phyloP scores from a whole-genome alignment of 805 yeast genomes.

The Scheffersomyces coipomensis region DNA sequence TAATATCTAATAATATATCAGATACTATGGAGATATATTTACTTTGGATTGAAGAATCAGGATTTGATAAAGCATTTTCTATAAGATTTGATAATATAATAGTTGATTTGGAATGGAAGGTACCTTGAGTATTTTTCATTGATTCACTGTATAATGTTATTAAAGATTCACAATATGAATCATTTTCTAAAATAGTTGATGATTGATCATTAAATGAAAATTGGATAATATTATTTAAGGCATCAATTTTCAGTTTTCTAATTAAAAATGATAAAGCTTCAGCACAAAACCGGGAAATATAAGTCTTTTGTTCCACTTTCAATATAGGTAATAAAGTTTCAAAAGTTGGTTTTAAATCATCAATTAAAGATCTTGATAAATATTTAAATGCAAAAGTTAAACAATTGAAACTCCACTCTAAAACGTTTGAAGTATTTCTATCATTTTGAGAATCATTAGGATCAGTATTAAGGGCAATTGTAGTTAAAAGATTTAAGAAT shows the following conservation, averaged over 20 bases:
- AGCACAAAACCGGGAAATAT: slow-evolving; percentile 79
- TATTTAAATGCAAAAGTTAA: slow-evolving; percentile 90
- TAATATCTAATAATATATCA: slow-evolving; percentile 55
- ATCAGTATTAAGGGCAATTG: slow-evolving; percentile 37
- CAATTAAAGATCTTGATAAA: slow-evolving; percentile 60
- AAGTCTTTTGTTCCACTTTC: slow-evolving; percentile 53
- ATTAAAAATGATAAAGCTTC: slow-evolving; percentile 86
- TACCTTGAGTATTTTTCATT: slow-evolving; percentile 65
- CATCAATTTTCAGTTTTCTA: slow-evolving; percentile 57
- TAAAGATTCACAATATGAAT: slow-evolving; percentile 56
- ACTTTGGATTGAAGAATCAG: slow-evolving; percentile 10
- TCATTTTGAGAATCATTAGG: slow-evolving; percentile 52
- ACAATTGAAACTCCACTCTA: slow-evolving; percentile 84
- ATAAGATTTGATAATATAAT: slow-evolving; percentile 47
- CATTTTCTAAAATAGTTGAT: slow-evolving; percentile 31
- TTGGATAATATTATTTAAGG: slow-evolving; percentile 46
- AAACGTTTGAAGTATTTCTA: slow-evolving; percentile 54
- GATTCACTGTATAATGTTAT: slow-evolving; percentile 69
- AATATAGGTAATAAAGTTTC: slow-evolving; percentile 62
- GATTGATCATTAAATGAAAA: slow-evolving; percentile 36
- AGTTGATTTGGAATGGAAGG: slow-evolving; percentile 71
- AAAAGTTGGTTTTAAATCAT: slow-evolving; percentile 71
- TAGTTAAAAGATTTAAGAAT: slow-evolving; percentile 50
- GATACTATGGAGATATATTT: slow-evolving; percentile 45
- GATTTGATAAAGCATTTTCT: slow-evolving; percentile 24